Evolutionary conservation across 345 rosid genomes (phyloP), one percentile per base, ranked within the genome.

Genomic region (Boechera divaricarpa): DNA sequence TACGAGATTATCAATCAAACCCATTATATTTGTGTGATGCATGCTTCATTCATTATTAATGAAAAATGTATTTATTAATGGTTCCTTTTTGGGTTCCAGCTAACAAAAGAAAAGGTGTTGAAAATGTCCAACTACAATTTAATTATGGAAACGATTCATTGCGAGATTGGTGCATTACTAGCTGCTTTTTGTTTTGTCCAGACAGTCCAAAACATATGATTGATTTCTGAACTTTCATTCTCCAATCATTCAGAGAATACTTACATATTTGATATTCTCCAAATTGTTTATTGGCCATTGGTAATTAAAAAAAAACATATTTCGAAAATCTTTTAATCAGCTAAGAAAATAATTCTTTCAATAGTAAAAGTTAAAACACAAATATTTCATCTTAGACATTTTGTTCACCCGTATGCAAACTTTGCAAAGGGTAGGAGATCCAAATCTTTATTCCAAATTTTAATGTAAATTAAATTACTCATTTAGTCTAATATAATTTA

Each of bases 111-210:
- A 55, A 53, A 67, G 1, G 42, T 5, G 29, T 67, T 58, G 74
- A 49, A 53, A 75, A 58, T 11, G 61, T 49, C 73, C 57, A 48
- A 38, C 67, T 36, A 31, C 39, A 47, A 32, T 44, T 21, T 65
- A 42, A 13, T 55, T 55, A 54, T 21, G 26, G 45, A 41, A 53
- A 13, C n/a, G 26, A 75, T 76, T 59, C 62, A 76, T 41, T 68
- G 74, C 79, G 72, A 76, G 74, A 76, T 76, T 76, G 45, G 74
- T 76, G 79, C 74, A 48, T 68, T 26, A 51, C 53, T 52, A 5
- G 58, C 60, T 58, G 49, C 24, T 26, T 66, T 66, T 44, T 65
- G 48, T 45, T 67, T 36, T 48, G 49, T 48, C n/a, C 38, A 32
- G 1, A 44, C 21, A 42, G 13, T 66, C 52, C 72, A 75, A 73